phyloP scores from a whole-genome alignment of 768 basidiomycete genomes.

The Coprinopsis sp. region DNA sequence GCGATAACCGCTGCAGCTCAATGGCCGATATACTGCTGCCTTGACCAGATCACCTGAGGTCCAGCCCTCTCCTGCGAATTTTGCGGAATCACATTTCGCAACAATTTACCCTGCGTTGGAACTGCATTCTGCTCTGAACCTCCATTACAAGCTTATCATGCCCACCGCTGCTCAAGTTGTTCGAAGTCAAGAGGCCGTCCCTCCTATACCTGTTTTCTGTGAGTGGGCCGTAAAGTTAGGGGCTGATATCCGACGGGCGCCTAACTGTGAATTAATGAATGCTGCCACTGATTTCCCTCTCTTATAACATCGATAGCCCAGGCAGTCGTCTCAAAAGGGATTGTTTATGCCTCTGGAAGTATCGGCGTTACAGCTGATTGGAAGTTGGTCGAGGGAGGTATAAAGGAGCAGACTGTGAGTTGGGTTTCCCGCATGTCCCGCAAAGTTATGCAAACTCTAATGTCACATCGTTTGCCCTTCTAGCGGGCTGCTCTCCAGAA shows the following conservation, averaged over 20 bases:
- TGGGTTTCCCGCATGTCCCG: background rate
- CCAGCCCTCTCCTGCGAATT: too few relatives aligned
- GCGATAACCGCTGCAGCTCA: too few relatives aligned
- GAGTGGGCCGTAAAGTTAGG: conserved; percentile 7
- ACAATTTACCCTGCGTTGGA: too few relatives aligned
- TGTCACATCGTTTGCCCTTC: background rate
- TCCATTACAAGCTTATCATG: too few relatives aligned
- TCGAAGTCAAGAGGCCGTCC: conserved; percentile 27
- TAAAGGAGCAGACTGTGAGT: conserved; percentile 13
- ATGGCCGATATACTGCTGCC: too few relatives aligned
- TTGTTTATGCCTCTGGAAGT: conserved; percentile 15
- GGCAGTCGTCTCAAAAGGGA: conserved; percentile 13
- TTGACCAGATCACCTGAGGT: too few relatives aligned
- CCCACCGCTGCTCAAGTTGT: conserved; percentile 18
- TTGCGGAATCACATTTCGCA: too few relatives aligned
- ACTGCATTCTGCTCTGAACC: too few relatives aligned
- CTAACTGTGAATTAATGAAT: background rate
- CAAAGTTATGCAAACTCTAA: background rate
- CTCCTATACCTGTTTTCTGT: conserved; percentile 35
- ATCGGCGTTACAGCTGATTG: conserved; percentile 11
- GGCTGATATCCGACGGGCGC: background rate
- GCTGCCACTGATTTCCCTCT: background rate
- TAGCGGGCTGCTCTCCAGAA: conserved; percentile 15
- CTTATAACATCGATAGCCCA: conserved; percentile 33
- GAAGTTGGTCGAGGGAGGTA: conserved; percentile 14